Conservation (phyloP, 2,329 filamentous ascomycete genomes). For the Zelopaecilomyces penicillatus region DNA sequence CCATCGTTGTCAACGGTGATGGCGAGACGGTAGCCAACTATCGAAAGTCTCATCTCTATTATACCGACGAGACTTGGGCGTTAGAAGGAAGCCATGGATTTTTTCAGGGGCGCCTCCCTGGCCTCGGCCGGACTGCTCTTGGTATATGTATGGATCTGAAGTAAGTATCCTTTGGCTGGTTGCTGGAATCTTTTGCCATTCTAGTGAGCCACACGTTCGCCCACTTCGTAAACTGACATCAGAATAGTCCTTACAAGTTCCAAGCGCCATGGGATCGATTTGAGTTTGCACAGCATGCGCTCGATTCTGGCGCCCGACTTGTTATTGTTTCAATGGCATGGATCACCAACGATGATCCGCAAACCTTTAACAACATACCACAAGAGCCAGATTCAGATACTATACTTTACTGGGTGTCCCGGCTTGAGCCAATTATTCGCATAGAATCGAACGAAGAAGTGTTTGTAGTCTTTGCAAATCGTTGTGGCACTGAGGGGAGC, state of each 20-base stretch:
- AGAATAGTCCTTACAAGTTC: conserved; percentile 27
- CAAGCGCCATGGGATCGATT: conserved; percentile 30
- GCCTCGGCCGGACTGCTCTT: conserved; percentile 44
- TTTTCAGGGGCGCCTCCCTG: conserved; percentile 34
- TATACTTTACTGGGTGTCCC: conserved; percentile 64
- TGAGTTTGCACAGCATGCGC: conserved; percentile 45
- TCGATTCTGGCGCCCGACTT: conserved; percentile 48
- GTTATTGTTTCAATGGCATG: conserved; percentile 72
- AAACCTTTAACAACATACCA: conserved; percentile 36
- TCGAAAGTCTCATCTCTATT: conserved; percentile 50
- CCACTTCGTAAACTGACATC: background rate
- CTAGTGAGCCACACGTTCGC: background rate
- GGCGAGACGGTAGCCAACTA: conserved; percentile 56
- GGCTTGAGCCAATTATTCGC: conserved; percentile 58
- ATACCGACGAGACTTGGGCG: conserved; percentile 55
- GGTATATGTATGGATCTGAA: conserved; percentile 60
- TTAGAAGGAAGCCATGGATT: conserved; percentile 46
- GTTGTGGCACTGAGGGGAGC: conserved; percentile 57
- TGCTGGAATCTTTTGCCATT: background rate
- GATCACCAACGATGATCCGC: conserved; percentile 52
- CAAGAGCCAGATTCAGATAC: conserved; percentile 63
- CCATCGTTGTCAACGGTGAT: conserved; percentile 46
- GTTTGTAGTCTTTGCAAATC: conserved; percentile 63
- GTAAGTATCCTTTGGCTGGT: conserved; percentile 25
- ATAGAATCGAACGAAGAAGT: conserved; percentile 46